Evolutionary conservation across 345 rosid species (phyloP), one percentile per base, ranked within the genome.

Genomic region (Hibiscus mutabilis): DNA sequence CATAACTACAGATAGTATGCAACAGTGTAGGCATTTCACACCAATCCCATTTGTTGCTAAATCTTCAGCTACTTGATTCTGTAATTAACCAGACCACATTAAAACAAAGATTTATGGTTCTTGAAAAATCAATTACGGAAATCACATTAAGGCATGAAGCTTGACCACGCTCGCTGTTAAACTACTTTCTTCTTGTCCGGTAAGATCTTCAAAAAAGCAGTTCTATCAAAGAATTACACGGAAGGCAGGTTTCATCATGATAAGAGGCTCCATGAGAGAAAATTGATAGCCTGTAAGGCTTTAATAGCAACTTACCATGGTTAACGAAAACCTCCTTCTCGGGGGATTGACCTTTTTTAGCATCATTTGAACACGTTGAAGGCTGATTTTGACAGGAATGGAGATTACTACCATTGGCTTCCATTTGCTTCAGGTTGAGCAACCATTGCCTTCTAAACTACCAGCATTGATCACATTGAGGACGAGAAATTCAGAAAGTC

Each of bases 261-360:
- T 44, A 7, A 25, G 10, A 73, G 60, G 44, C 60, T 21, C 35
- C 33, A 13, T 18, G n/a, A 12, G 55, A 63, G 68, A 40, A 31
- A 60, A 59, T 49, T 27, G 18, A 4, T 21, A 60, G 7, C 46
- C 70, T 70, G 60, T 14, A 60, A 65, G 3, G 19, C 69, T 65
- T 64, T 18, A 64, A 64, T 24, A 64, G 49, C 71, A 75, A 57
- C 80, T 51, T 68, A 75, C 79, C 79, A 56, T 19, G 71, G 62
- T 79, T 79, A 46, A 79, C 61, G 49, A 68, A 79, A 47, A 72
- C 56, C 68, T 67, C 74, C 46, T 56, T 72, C 70, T 72, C 71
- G 44, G 55, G 62, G 61, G 76, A 55, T 49, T 69, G 47, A 19
- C 33, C 73, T 51, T 60, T 71, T 66, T 62, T 66, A 60, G 52